phyloP scores from a whole-genome alignment of 2,329 filamentous ascomycete species.

The Apiospora marii region DNA sequence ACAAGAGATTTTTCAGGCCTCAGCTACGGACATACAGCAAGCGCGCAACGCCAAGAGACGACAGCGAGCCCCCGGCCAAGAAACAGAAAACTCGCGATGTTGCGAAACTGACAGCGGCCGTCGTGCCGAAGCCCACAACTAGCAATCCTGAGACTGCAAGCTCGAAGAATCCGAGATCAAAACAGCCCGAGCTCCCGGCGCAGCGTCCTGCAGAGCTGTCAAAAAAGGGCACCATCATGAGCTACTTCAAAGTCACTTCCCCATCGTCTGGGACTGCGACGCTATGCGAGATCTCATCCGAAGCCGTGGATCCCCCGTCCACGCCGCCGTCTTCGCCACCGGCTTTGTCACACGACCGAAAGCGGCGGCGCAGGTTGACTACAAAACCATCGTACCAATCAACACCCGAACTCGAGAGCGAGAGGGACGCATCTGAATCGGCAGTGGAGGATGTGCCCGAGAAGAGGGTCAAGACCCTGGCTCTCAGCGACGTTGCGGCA shows the following conservation, averaged over 20 bases:
- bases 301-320: conserved; percentile 7
- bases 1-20: conserved; percentile 32
- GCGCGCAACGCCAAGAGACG: conserved; percentile 37
- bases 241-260: conserved; percentile 40
- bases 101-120: background rate
- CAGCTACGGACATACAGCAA: conserved; percentile 49
- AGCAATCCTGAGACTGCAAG: background rate
- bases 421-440: conserved; percentile 2
- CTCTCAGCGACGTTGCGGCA: background rate
- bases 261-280: conserved; percentile 30
- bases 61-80: conserved; percentile 36
- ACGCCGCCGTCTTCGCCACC: conserved; percentile 38
- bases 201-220: conserved; percentile 27
- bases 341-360: conserved; percentile 39
- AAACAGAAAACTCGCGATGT: conserved; percentile 29
- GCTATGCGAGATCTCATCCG: conserved; percentile 32
- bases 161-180: background rate
- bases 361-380: conserved; percentile 28
- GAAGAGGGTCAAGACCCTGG: conserved; percentile 22
- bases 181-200: conserved; percentile 25
- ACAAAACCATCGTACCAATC: background rate
- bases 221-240: conserved; percentile 41
- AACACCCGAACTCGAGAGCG: conserved; percentile 19
- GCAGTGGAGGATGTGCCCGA: conserved; percentile 27
- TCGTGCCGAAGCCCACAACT: background rate